Base-by-base conservation (phyloP, 352 stramenopile species). In the Globisporangium orthogonon region DNA sequence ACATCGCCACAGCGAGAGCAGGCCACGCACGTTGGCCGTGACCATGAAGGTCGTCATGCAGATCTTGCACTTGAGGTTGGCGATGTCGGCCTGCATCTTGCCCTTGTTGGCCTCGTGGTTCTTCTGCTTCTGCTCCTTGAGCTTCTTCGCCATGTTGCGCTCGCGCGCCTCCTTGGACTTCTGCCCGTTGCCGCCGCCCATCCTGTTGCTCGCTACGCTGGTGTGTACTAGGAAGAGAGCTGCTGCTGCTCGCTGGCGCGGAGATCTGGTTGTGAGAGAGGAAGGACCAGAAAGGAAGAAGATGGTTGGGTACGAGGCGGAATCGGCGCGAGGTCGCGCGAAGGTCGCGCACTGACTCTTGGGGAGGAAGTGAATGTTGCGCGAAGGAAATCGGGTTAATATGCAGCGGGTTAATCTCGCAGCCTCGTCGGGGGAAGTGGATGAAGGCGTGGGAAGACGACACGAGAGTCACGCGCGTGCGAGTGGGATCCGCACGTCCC, bases 31-130 rank as follows among this genome's bases (percentile, higher is more conserved):
- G 50, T 67, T 89, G 54, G 80, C 83, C 23, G 83, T 94, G 69
- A 91, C 71, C 75, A 94, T 87, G 62, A 94, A 91, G 10, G 81
- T 91, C 35, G 82, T 89, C 69, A 94, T 83, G 69, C 83, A 94
- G 70, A 94, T 90, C 54, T 90, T 94, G 78, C 83, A 94, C 73
- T 91, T 94, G 72, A 89, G 74, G 33, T 76, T 76, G 40, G 74
- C 72, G 49, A 74, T 73, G 66, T 93, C 83, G n/a, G 81, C 78
- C 60, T 76, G 69, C 77, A 94, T 91, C 70, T 94, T 94, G 62
- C 70, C 74, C 55, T 88, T 89, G 58, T 74, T 89, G 58, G 78
- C 81, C n/a, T 75, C 74, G 61, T 87, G 80, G 65, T 77, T 88
- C 70, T 91, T 91, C 40, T 78, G 49, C 67, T 90, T 94, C 51